These are phyloP conservation scores for Cytospora piceae DNA, from an alignment of 2,329 filamentous ascomycete species.

Conservation along the genomic window DNA sequence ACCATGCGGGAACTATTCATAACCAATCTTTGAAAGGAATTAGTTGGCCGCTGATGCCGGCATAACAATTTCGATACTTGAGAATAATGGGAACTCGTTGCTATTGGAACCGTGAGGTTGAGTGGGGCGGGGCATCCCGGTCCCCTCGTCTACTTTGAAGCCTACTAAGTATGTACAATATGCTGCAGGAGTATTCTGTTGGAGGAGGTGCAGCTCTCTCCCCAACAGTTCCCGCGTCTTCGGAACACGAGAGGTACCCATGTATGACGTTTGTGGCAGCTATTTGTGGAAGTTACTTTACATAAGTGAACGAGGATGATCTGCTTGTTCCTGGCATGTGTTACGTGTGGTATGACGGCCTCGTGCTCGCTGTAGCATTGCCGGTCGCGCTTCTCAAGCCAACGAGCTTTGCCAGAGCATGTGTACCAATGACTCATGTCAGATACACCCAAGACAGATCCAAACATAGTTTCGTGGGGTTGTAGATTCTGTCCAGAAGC, in stretches of 20 bases:
- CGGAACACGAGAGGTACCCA: neutral
- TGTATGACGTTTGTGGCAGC: neutral
- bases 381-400: neutral
- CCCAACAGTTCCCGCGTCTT: neutral
- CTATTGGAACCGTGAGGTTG: too few species aligned
- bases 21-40: too few species aligned
- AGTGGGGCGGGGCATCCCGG: too few species aligned
- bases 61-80: too few species aligned
- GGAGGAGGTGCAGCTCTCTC: neutral
- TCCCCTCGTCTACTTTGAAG: too few species aligned
- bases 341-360: neutral
- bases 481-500: neutral
- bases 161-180: too few species aligned
- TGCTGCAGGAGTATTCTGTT: neutral
- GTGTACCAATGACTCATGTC: neutral
- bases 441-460: neutral
- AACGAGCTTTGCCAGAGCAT: neutral
- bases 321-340: neutral
- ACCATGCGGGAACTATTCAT: too few species aligned
- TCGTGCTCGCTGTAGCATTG: neutral
- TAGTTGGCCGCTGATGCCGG: too few species aligned
- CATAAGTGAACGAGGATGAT: neutral
- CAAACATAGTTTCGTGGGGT: conserved; percentile 4
- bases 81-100: too few species aligned
- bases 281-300: neutral